Conservation (phyloP, 805 yeast species). For the Lipomyces yamanashiensis region DNA sequence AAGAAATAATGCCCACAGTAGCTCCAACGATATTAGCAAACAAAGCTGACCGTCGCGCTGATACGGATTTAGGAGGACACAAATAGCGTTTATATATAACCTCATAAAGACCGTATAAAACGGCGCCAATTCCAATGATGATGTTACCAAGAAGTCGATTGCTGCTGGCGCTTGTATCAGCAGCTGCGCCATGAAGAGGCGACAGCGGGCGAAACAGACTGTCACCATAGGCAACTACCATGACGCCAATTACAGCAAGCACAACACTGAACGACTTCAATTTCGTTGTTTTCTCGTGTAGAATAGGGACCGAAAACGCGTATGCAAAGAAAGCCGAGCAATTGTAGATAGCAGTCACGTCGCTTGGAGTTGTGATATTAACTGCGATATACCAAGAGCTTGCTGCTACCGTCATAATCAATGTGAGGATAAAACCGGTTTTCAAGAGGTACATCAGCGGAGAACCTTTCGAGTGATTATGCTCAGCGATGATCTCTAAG, state of each 20-base stretch:
- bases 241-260: constrained; percentile 74
- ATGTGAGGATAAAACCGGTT: constrained; percentile 53
- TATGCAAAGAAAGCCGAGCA: constrained; percentile 89
- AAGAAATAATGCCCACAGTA: constrained; percentile 63
- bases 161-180: background rate
- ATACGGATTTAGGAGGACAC: constrained; percentile 72
- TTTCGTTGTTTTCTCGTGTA: constrained; percentile 67
- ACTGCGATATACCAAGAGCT: constrained; percentile 86
- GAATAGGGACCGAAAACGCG: constrained; percentile 75
- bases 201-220: constrained; percentile 3
- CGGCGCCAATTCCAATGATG: constrained; percentile 64
- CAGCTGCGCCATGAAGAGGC: constrained; percentile 2
- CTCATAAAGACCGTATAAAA: constrained; percentile 60
- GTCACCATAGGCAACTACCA: constrained; percentile 68
- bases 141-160: constrained; percentile 60
- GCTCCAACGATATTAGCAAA: constrained; percentile 81
- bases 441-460: constrained; percentile 56
- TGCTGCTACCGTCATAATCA: constrained; percentile 75
- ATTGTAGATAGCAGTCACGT: constrained; percentile 88
- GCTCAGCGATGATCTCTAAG: constrained; percentile 38
- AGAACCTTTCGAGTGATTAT: constrained; percentile 37
- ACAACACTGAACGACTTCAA: constrained; percentile 69
- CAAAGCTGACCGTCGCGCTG: constrained; percentile 71
- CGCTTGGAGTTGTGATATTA: constrained; percentile 78
- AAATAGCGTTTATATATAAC: constrained; percentile 75